phyloP scores from a whole-genome alignment of 2,329 filamentous ascomycete species.

The Scytalidium sp. region DNA sequence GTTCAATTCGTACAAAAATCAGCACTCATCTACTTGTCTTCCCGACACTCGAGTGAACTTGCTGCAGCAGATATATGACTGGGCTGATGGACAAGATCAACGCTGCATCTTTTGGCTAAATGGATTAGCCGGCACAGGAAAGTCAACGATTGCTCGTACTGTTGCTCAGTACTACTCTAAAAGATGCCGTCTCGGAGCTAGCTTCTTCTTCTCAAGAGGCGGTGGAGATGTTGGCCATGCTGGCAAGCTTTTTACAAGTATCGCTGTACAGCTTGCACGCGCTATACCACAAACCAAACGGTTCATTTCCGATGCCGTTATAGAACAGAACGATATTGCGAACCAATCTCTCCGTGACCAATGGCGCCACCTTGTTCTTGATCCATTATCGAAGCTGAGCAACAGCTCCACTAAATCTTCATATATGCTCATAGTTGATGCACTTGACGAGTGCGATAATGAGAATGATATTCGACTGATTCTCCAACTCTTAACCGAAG shows the following conservation, averaged over 20 bases:
- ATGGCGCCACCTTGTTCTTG: constrained; percentile 38
- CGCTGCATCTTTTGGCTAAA: constrained; percentile 29
- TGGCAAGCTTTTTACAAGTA: constrained; percentile 8
- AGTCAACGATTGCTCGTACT: constrained; percentile 10
- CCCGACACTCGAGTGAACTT: constrained; percentile 3
- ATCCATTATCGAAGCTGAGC: constrained; percentile 30
- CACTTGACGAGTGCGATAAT: constrained; percentile 27
- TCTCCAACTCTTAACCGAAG: constrained; percentile 7
- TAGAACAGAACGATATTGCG: constrained; percentile 6
- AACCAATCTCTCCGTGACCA: constrained; percentile 35
- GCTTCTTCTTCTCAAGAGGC: constrained; percentile 30
- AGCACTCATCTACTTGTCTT: constrained; percentile 1
- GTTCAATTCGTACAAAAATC: constrained; percentile 5
- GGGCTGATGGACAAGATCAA: constrained; percentile 7
- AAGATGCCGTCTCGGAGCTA: constrained; percentile 18
- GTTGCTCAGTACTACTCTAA: constrained; percentile 15
- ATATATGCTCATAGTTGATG: constrained; percentile 26
- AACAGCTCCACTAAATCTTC: not conserved
- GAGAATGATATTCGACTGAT: constrained; percentile 11
- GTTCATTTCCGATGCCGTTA: constrained; percentile 8
- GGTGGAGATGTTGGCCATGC: constrained; percentile 11
- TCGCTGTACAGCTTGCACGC: constrained; percentile 8
- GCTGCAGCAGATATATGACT: constrained; percentile 5
- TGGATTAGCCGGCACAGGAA: constrained; percentile 25
- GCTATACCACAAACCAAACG: constrained; percentile 2